Evolutionary conservation across 257 asterid species (phyloP).

Genomic region (Paulownia fortunei): DNA sequence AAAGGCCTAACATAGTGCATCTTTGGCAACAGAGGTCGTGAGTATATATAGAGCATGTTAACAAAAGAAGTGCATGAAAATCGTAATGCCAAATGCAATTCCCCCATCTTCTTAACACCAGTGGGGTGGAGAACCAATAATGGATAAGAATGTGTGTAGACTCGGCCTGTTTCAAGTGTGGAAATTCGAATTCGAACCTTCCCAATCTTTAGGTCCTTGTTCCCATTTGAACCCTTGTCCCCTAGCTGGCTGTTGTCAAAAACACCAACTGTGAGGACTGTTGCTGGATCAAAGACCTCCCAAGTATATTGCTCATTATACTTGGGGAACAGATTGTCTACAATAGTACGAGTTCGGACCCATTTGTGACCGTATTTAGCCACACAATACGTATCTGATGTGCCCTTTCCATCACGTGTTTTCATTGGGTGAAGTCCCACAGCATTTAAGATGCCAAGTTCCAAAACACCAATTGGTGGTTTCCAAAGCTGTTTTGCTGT

Average conservation of each 20-base stretch:
- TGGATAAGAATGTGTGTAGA: slow-evolving; percentile 89
- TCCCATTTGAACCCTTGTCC: slow-evolving; percentile 55
- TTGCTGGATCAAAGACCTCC: slow-evolving; percentile 94
- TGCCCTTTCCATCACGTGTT: slow-evolving; percentile 78
- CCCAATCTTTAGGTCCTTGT: slow-evolving; percentile 76
- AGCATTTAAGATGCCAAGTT: slow-evolving; percentile 77
- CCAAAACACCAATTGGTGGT: slow-evolving; percentile 81
- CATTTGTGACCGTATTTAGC: slow-evolving; percentile 93
- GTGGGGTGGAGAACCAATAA: slow-evolving; percentile 78
- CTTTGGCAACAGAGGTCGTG: slow-evolving; percentile 75
- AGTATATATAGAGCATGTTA: slow-evolving; percentile 76
- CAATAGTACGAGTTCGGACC: slow-evolving; percentile 84
- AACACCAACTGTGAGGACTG: slow-evolving; percentile 90
- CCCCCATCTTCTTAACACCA: slow-evolving; percentile 95
- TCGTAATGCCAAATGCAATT: slow-evolving; percentile 78
- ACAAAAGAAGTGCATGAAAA: slow-evolving; percentile 77
- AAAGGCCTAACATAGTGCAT: slow-evolving; percentile 92
- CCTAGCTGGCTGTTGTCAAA: slow-evolving; percentile 80
- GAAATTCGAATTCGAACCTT: slow-evolving; percentile 89
- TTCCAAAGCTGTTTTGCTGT: slow-evolving; percentile 89
- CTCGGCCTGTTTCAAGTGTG: slow-evolving; percentile 82
- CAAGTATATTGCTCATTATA: slow-evolving; percentile 88
- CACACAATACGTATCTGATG: slow-evolving; percentile 87
- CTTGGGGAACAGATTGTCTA: slow-evolving; percentile 77
- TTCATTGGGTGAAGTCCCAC: slow-evolving; percentile 91